Conservation (phyloP, 1,284 basidiomycete species). For the Sporisorium sorghi region DNA sequence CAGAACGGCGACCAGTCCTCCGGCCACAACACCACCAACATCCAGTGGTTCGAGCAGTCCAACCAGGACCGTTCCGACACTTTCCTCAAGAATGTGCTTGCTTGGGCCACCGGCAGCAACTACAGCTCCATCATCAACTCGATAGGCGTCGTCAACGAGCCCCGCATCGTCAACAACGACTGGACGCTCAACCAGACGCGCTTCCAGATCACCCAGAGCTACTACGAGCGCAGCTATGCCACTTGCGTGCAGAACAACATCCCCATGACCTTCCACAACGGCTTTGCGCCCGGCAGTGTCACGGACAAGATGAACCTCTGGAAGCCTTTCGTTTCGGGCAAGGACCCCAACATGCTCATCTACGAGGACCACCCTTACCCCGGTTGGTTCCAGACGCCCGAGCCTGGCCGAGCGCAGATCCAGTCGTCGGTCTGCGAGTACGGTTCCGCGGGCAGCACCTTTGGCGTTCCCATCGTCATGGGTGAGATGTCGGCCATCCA, state of each 20-base stretch:
- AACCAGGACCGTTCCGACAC: constrained; percentile 58
- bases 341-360: constrained; percentile 61
- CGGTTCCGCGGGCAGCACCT: constrained; percentile 27
- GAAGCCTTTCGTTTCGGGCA: constrained; percentile 52
- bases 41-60: constrained; percentile 50
- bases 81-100: constrained; percentile 53
- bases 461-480: constrained; percentile 58
- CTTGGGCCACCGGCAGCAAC: constrained; percentile 53
- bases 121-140: constrained; percentile 63
- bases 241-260: constrained; percentile 41
- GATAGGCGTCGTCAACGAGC: constrained; percentile 65
- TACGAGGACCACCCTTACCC: constrained; percentile 67
- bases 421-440: constrained; percentile 54
- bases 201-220: constrained; percentile 35
- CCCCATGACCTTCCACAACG: constrained; percentile 64
- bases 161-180: constrained; percentile 46
- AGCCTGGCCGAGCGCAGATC: constrained; percentile 36
- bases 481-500: constrained; percentile 61
- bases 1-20: constrained; percentile 69
- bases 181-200: constrained; percentile 36
- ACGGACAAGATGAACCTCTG: constrained; percentile 50
- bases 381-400: constrained; percentile 57
- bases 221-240: constrained; percentile 56
- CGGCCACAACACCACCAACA: constrained; percentile 62
- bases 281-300: constrained; percentile 43